phyloP scores from a whole-genome alignment of 768 basidiomycete genomes.

The Auricularia heimuer region DNA sequence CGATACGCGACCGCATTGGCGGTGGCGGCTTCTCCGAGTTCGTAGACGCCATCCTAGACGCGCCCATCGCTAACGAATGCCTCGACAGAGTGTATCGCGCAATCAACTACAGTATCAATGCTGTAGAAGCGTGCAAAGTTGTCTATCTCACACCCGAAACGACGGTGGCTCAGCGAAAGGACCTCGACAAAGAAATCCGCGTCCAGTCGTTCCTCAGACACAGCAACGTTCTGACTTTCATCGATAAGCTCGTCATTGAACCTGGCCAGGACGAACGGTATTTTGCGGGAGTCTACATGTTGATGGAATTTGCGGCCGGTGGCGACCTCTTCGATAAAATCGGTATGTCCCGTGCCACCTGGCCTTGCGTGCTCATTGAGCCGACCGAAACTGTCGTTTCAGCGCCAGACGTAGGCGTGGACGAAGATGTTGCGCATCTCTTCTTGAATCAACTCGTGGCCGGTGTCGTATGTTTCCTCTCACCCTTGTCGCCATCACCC shows the following conservation, averaged over 20 bases:
- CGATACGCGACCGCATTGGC: slow-evolving; percentile 66
- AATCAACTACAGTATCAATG: slow-evolving; percentile 52
- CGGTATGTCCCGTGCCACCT: slow-evolving; percentile 39
- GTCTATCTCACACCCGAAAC: slow-evolving; percentile 54
- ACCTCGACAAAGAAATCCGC: slow-evolving; percentile 84
- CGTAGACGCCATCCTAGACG: slow-evolving; percentile 16
- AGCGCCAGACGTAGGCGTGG: slow-evolving; percentile 88
- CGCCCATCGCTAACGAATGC: neutral
- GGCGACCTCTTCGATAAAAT: slow-evolving; percentile 99
- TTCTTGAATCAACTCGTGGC: slow-evolving; percentile 81
- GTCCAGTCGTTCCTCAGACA: slow-evolving; percentile 79
- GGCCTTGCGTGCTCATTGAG: neutral
- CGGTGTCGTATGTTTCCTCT: slow-evolving; percentile 55
- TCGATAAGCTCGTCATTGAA: slow-evolving; percentile 71
- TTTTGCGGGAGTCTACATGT: slow-evolving; percentile 80
- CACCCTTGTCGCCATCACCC: neutral
- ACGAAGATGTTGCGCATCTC: slow-evolving; percentile 77
- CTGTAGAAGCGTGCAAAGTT: slow-evolving; percentile 82
- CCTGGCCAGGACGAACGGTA: slow-evolving; percentile 30
- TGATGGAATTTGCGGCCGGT: slow-evolving; percentile 84
- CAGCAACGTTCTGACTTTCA: slow-evolving; percentile 69
- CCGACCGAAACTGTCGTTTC: neutral
- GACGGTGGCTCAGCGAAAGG: slow-evolving; percentile 62
- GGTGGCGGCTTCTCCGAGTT: slow-evolving; percentile 84
- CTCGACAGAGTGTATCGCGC: slow-evolving; percentile 69